Evolutionary conservation across 208 protist genomes (phyloP), one percentile per base, ranked within the genome.

Genomic region (Phytomonas serpens): DNA sequence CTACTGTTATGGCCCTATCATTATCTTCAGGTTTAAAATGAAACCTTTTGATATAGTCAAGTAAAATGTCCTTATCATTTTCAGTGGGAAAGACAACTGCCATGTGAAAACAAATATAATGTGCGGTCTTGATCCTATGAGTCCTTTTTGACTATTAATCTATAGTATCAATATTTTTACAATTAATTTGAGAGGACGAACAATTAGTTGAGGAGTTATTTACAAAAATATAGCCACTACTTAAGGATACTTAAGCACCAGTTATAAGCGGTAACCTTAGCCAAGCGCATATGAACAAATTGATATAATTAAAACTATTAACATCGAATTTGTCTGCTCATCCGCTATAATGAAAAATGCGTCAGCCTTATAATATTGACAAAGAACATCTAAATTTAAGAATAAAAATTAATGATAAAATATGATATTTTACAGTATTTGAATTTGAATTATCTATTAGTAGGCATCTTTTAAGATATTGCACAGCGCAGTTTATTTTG

Each of bases 11-110:
- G 2, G 47, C 4, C 47, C 47, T 19, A 2, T 19, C 23, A 57
- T 27, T 6, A 27, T 57, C 47, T 11, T 57, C 47, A 27, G 2
- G 19, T 57, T 27, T 57, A n/a, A 68, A 61, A 65, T 38, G n/a
- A 29, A 73, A 31, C 61, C 19, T 33, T 33, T 57, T 61, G 30
- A 83, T 77, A 74, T 79, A 85, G 19, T 40, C 7, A 47, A 81
- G 23, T 29, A 88, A 75, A 33, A 19, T 47, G n/a, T 74, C 74
- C 31, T 67, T 73, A 37, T 88, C 76, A 29, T 72, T 51, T 27
- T 72, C 19, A 37, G 67, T 77, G 13, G 79, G 83, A 67, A 76
- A 82, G 23, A 76, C 68, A 66, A 82, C 69, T 51, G 83, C 74
- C 83, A 88, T 88, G 19, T 71, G 27, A 65, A 72, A 62, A 65